Percentiles rank a stretch among this genome's conserved stretches.
Conservation (phyloP, 2,329 filamentous ascomycete genomes). For the Sarocladium strictum region DNA sequence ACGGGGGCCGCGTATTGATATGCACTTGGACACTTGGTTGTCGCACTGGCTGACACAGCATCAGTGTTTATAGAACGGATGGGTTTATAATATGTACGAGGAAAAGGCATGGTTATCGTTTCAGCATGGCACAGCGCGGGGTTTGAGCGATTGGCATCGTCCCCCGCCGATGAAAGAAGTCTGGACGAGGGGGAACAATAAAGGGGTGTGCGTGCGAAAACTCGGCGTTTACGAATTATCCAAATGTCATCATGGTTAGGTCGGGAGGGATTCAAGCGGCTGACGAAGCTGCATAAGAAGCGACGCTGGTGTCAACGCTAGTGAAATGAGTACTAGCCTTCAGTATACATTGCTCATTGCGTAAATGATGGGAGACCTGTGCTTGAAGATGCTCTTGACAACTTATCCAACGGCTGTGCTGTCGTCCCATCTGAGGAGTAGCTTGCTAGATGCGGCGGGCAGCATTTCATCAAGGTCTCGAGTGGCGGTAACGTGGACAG, state of each 20-base stretch:
- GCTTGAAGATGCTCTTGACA: too few relatives aligned
- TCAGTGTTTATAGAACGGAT: background rate
- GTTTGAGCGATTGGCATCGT: background rate
- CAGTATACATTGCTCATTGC: background rate
- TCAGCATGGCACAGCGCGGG: constrained; percentile 6
- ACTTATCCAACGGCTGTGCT: too few relatives aligned
- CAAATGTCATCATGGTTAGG: background rate
- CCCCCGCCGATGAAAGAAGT: background rate
- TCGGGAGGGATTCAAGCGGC: background rate
- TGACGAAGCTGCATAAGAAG: background rate
- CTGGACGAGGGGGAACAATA: background rate
- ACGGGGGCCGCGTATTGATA: background rate
- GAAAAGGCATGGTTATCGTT: background rate
- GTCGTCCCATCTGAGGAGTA: too few relatives aligned
- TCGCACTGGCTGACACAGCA: background rate
- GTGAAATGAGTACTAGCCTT: background rate
- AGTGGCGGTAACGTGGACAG: too few relatives aligned
- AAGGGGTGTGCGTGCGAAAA: background rate
- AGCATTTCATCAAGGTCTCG: too few relatives aligned
- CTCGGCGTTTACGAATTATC: constrained; percentile 2
- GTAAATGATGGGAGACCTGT: background rate
- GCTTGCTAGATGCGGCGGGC: too few relatives aligned
- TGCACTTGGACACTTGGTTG: background rate
- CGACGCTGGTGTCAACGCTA: background rate
- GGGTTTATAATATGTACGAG: background rate